phyloP scores from a whole-genome alignment of 2,329 filamentous ascomycete genomes.

The Colletotrichum orbiculare region DNA sequence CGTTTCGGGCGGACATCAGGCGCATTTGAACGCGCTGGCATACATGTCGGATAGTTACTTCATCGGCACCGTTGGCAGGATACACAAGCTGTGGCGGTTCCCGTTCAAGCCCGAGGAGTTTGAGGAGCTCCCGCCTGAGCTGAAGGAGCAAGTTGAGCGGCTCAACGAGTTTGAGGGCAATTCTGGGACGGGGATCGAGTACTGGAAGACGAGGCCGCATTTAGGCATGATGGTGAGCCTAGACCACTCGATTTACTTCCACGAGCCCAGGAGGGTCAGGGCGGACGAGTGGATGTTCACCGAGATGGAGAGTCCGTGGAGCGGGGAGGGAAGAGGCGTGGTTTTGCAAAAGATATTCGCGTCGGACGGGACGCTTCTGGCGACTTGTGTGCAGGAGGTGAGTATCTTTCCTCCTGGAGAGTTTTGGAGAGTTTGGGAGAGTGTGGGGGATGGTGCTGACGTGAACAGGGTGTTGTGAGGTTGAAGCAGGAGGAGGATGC shows the following conservation, averaged over 20 bases:
- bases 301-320: constrained; percentile 85
- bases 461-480: constrained; percentile 61
- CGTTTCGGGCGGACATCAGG: constrained; percentile 76
- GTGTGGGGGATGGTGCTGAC: constrained; percentile 5
- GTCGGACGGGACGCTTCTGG: constrained; percentile 77
- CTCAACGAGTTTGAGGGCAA: constrained; percentile 57
- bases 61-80: constrained; percentile 85
- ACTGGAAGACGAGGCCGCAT: constrained; percentile 63
- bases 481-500: constrained; percentile 56
- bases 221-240: constrained; percentile 89
- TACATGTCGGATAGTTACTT: constrained; percentile 96
- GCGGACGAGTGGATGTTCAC: constrained; percentile 83
- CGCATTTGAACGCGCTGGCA: constrained; percentile 87
- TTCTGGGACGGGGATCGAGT: constrained; percentile 56
- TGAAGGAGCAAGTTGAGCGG: constrained; percentile 49
- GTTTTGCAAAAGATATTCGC: constrained; percentile 81
- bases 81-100: constrained; percentile 84
- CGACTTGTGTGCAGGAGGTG: constrained; percentile 84
- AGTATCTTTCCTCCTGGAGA: constrained; percentile 40
- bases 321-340: constrained; percentile 79
- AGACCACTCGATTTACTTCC: constrained; percentile 80
- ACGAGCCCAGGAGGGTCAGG: constrained; percentile 67
- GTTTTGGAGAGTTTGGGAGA: not conserved
- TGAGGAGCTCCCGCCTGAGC: constrained; percentile 58
- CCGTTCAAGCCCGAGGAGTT: constrained; percentile 65